Conservation (phyloP, 2,329 filamentous ascomycete genomes). For the Claviceps paspali region DNA sequence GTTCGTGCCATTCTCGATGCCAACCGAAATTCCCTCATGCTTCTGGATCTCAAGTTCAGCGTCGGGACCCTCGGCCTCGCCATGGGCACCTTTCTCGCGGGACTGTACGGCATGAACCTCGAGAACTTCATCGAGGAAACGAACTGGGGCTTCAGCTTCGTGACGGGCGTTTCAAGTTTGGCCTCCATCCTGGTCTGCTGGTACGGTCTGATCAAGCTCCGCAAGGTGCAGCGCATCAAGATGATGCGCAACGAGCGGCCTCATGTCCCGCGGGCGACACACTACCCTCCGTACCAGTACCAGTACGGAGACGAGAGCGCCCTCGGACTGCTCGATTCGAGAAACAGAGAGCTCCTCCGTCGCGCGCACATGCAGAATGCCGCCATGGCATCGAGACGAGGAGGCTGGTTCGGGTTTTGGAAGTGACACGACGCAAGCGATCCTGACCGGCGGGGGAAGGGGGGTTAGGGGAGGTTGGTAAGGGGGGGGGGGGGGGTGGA, state of each 20-base stretch:
- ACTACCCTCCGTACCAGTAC: slow-evolving; percentile 17
- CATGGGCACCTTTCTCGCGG: slow-evolving; percentile 86
- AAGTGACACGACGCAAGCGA: too few relatives aligned
- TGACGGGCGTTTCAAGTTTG: slow-evolving; percentile 54
- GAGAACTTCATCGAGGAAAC: slow-evolving; percentile 98
- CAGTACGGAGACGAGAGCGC: slow-evolving; percentile 27
- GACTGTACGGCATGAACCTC: slow-evolving; percentile 99
- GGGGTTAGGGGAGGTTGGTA: too few relatives aligned
- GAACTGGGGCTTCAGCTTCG: slow-evolving; percentile 65
- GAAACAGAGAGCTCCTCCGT: slow-evolving; percentile 38
- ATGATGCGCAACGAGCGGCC: slow-evolving; percentile 47
- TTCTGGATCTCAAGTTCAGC: slow-evolving; percentile 90
- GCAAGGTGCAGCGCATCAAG: slow-evolving; percentile 72
- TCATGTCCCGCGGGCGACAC: slow-evolving; percentile 21
- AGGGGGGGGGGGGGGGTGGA: not conserved
- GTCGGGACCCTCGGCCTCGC: slow-evolving; percentile 90
- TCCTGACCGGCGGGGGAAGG: too few relatives aligned
- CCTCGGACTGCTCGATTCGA: slow-evolving; percentile 34
- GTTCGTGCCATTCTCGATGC: slow-evolving; percentile 95
- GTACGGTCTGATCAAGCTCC: slow-evolving; percentile 71
- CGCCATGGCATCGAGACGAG: slow-evolving; percentile 20
- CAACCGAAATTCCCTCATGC: slow-evolving; percentile 95
- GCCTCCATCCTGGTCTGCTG: slow-evolving; percentile 66
- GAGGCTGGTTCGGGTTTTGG: slow-evolving; percentile 13
- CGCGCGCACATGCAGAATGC: slow-evolving; percentile 35